These are phyloP conservation scores for Trametes elegans DNA, from an alignment of 768 basidiomycete species.

Conservation along the genomic window DNA sequence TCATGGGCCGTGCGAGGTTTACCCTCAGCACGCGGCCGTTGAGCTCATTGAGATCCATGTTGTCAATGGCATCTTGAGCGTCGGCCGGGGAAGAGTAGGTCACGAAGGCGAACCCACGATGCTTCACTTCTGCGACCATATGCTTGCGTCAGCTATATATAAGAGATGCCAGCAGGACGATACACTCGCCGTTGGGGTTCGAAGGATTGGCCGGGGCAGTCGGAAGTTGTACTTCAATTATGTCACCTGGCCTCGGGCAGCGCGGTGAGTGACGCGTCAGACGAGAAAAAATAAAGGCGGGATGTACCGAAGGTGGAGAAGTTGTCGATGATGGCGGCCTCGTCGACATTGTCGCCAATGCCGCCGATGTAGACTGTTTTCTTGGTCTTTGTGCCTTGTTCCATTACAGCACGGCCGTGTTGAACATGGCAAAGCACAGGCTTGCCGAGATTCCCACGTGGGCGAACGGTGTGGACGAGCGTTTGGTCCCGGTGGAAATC, in stretches of 20 bases:
- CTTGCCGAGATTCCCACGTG: slow-evolving; percentile 21
- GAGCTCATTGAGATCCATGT: slow-evolving; percentile 95
- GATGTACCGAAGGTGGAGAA: slow-evolving; percentile 86
- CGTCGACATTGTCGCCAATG: slow-evolving; percentile 81
- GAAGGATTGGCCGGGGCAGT: slow-evolving; percentile 70
- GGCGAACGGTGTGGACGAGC: slow-evolving; percentile 9
- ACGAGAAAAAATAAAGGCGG: slow-evolving; percentile 2
- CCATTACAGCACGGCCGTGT: slow-evolving; percentile 44
- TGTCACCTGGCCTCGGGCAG: slow-evolving; percentile 60
- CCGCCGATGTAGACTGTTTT: slow-evolving; percentile 86
- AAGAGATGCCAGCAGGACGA: slow-evolving; percentile 5
- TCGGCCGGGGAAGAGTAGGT: slow-evolving; percentile 79
- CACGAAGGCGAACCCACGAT: slow-evolving; percentile 92
- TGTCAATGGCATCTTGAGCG: slow-evolving; percentile 96
- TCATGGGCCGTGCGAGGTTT: slow-evolving; percentile 83
- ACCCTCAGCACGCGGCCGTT: slow-evolving; percentile 75
- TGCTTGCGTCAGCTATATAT: slow-evolving; percentile 14
- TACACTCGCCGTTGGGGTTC: slow-evolving; percentile 52
- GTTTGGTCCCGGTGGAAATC: slow-evolving; percentile 12
- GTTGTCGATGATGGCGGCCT: slow-evolving; percentile 67
- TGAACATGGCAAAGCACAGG: slow-evolving; percentile 12
- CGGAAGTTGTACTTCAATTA: slow-evolving; percentile 90
- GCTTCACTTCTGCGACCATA: slow-evolving; percentile 58
- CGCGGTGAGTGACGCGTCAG: not conserved
- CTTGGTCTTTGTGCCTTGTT: slow-evolving; percentile 81